A percentile compares a stretch with the other conserved stretches of the same genome.
These are phyloP conservation scores for Hypholoma sublateritium DNA, from an alignment of 768 basidiomycete species.

Conservation along the genomic window DNA sequence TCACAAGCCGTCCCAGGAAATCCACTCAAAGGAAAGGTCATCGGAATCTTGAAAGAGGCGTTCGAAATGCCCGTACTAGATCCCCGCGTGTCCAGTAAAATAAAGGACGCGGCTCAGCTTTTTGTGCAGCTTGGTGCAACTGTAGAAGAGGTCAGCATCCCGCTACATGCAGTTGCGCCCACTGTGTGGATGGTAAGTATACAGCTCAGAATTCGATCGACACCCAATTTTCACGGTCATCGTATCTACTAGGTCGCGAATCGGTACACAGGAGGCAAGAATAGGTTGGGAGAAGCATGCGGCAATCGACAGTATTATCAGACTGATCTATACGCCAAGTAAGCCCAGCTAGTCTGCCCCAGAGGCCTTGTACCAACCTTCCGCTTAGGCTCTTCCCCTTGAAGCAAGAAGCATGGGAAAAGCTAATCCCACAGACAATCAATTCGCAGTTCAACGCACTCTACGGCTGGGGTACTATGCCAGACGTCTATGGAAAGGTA, in stretches of 20 bases:
- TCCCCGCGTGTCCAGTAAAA: slow-evolving; percentile 31
- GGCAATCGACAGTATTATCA: slow-evolving; percentile 20
- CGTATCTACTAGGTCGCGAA: slow-evolving; percentile 9
- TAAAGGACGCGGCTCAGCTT: slow-evolving; percentile 30
- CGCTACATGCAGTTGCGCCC: slow-evolving; percentile 30
- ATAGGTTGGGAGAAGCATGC: slow-evolving; percentile 17
- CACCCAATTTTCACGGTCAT: background rate
- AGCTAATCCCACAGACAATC: slow-evolving; percentile 19
- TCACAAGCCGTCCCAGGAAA: slow-evolving; percentile 17
- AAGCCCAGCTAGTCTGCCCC: background rate
- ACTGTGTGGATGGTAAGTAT: slow-evolving; percentile 20
- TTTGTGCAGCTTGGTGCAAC: slow-evolving; percentile 38
- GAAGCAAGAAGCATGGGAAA: slow-evolving; percentile 22
- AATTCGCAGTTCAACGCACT: slow-evolving; percentile 19
- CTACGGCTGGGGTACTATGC: slow-evolving; percentile 19
- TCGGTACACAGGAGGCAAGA: slow-evolving; percentile 18
- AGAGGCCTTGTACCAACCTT: background rate
- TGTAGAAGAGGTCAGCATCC: slow-evolving; percentile 40
- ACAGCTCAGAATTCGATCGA: background rate
- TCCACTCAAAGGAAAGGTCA: slow-evolving; percentile 32
- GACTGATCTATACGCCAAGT: slow-evolving; percentile 19
- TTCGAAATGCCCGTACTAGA: slow-evolving; percentile 32
- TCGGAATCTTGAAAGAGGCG: slow-evolving; percentile 41
- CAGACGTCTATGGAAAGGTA: slow-evolving; percentile 19
- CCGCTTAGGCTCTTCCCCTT: slow-evolving; percentile 15